Evolutionary conservation across 2,329 filamentous ascomycete genomes (phyloP), one percentile per base, ranked within the genome.

Genomic region (Aureobasidium sp.): DNA sequence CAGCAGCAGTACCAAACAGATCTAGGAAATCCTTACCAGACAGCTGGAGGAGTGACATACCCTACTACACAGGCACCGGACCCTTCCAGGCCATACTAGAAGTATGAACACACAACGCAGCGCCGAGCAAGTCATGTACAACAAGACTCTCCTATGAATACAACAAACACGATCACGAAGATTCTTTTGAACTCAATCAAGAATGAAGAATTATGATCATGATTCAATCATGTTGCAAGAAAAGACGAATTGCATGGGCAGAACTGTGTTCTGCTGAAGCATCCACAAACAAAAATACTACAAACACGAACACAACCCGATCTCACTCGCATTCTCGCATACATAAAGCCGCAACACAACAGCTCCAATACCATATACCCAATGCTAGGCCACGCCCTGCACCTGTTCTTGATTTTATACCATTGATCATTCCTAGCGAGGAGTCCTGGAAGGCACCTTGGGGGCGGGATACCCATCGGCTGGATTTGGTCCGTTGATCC

Each of bases 341-440:
- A 43, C 37, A 12, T 44, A 44, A 32, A 39, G 36, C 36, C 9
- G 20, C 37, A 43, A 5, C 39, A 57, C 36, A 24, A 20, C 47
- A 20, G 20, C 29, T 6, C 13, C 47, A 51, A 12, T 13, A 27
- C 50, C 15, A 43, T 43, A 43, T 56, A 41, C 52, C 37, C 37
- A 44, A 36, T n/a, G 32, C 47, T 51, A 12, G 47, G 47, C 47
- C 12, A 56, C 26, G 46, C 46, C 26, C 26, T 41, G 37, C 52
- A n/a, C 26, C 8, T 48, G 44, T 32, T 34, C 5, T 51, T 51
- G 17, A 27, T 41, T 34, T 57, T 46, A 46, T 36, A 29, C 13
- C 53, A 51, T 27, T 51, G 57, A 51, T 60, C 34, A 60, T 60
- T 51, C 44, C 44, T 60, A 60, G 57, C 57, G 57, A 60, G 57